Evolutionary conservation across 345 rosid genomes (phyloP).

Genomic region (Eucalyptus lansdowneana): DNA sequence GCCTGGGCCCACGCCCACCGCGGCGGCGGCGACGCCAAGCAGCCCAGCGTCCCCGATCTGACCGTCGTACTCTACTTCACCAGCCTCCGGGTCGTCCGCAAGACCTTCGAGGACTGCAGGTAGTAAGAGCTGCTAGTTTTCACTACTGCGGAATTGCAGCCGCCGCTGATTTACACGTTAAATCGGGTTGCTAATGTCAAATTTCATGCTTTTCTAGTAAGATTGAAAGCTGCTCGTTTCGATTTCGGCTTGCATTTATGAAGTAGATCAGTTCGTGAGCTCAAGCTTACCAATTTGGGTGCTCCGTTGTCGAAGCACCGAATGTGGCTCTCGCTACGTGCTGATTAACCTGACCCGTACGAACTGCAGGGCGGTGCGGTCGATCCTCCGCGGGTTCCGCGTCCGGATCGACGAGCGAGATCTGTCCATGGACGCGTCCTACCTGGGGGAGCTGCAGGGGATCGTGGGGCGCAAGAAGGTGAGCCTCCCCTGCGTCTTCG

Average conservation of each 20-base stretch:
- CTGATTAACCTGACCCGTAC: background rate
- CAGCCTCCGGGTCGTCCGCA: conserved; percentile 62
- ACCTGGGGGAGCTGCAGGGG: conserved; percentile 38
- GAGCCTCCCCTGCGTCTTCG: conserved; percentile 15
- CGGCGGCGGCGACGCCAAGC: conserved; percentile 3
- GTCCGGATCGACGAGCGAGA: conserved; percentile 71
- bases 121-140: background rate
- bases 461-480: conserved; percentile 11
- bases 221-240: background rate
- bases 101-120: conserved; percentile 48
- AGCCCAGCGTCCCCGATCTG: conserved; percentile 6
- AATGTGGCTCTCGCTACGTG: background rate
- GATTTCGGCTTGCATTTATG: background rate
- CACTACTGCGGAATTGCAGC: background rate
- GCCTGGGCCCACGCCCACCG: conserved; percentile 1
- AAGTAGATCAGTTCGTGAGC: background rate
- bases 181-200: background rate
- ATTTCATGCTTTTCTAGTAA: background rate
- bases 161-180: background rate
- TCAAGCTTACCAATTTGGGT: background rate
- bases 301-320: background rate
- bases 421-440: conserved; percentile 51
- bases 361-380: conserved; percentile 32
- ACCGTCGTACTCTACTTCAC: conserved; percentile 59
- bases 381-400: conserved; percentile 41